These are phyloP conservation scores for Ramaria sp. DNA, from an alignment of 768 basidiomycete genomes.

Conservation along the genomic window DNA sequence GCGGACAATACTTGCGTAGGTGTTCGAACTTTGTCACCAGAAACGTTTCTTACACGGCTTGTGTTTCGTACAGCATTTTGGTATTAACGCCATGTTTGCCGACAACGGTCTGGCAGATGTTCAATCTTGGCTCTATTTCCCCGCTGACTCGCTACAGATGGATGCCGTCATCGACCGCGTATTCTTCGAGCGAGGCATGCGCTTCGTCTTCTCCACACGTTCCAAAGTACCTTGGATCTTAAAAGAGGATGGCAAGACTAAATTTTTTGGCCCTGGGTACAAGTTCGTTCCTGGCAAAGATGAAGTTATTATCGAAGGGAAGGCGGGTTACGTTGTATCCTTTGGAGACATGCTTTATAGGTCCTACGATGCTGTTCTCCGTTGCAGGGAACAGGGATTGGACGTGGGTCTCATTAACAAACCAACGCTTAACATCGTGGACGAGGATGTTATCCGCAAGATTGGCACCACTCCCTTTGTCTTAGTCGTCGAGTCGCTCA, in stretches of 20 bases:
- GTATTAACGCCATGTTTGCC: constrained; percentile 75
- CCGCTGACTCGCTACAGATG: constrained; percentile 79
- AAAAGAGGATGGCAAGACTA: constrained; percentile 56
- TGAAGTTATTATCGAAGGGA: constrained; percentile 69
- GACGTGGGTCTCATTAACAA: constrained; percentile 86
- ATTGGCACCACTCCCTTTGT: constrained; percentile 69
- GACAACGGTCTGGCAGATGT: constrained; percentile 81
- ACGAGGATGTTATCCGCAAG: constrained; percentile 70
- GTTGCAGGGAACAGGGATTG: constrained; percentile 57
- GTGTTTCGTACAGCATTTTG: constrained; percentile 5
- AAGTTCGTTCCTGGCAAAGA: constrained; percentile 79
- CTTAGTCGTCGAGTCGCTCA: constrained; percentile 75
- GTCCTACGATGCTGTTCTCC: constrained; percentile 71
- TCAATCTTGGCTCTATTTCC: constrained; percentile 78
- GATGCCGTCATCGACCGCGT: constrained; percentile 60
- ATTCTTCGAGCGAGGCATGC: constrained; percentile 74
- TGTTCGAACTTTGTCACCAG: not conserved
- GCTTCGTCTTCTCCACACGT: constrained; percentile 84
- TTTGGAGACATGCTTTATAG: constrained; percentile 86
- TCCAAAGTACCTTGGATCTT: constrained; percentile 85
- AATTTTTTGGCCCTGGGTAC: constrained; percentile 58
- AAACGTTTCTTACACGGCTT: not conserved
- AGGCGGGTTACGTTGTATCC: constrained; percentile 70
- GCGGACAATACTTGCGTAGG: constrained; percentile 39
- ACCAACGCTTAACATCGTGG: constrained; percentile 70